Evolutionary conservation across 129 eudicot species (phyloP), one percentile per base, ranked within the genome.

Genomic region (Pulicaria dysenterica): DNA sequence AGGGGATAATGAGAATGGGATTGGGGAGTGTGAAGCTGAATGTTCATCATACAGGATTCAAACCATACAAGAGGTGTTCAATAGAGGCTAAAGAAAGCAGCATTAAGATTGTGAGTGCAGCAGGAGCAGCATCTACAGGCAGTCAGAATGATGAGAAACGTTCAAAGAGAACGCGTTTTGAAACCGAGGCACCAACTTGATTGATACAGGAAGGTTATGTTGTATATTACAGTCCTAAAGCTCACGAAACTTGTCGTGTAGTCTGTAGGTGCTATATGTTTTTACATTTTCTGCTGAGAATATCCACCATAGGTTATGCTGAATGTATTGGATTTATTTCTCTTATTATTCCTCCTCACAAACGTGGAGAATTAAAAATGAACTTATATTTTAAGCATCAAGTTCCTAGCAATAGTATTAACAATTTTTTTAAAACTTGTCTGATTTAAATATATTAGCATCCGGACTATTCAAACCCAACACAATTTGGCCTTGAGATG

Each of bases 51-150:
- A 90, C 95, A 56, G 97, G 97, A 34, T 94, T 94, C 73, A 90
- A 87, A 82, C 97, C 98, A 57, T 90, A 94, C 84, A 90, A 88
- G 73, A 83, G 96, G 75, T 94, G 96, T 82, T 87, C 98, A 17
- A 40, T 85, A 51, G 98, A 94, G 82, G 95, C 95, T 48, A 90
- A 88, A 51, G 96, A 87, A 67, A 75, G 74, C 57, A n/a, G 6
- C 65, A 24, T 24, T 24, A 73, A 77, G 77, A 68, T 78, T 51
- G 75, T 65, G 40, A 73, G 54, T 34, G 39, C 65, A 37, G 45
- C 65, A 36, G 64, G 43, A 37, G 45, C 65, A 36, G 64, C 54
- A 37, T 50, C 79, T 50, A 42, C 72, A 13, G 55, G 79, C 59
- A 24, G 64, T 45, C 87, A 69, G 63, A 87, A 78, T 61, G 96